phyloP scores from a whole-genome alignment of 495 filamentous ascomycete species.

The Annulohypoxylon moriforme region DNA sequence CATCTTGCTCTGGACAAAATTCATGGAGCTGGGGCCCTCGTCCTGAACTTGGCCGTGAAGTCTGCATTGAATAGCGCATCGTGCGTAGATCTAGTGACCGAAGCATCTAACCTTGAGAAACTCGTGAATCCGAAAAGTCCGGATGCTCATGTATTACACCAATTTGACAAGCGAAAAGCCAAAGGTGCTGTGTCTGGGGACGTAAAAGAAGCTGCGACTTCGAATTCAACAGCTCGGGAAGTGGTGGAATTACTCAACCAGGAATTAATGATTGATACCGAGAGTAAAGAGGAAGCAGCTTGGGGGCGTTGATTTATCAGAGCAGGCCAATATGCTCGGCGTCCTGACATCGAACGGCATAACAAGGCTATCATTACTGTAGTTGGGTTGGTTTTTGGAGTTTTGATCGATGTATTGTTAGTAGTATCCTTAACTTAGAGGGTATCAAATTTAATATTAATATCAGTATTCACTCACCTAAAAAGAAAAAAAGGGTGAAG shows the following conservation, averaged over 20 bases:
- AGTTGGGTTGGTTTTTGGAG: not conserved
- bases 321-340: not conserved
- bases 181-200: not conserved
- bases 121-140: conserved; percentile 37
- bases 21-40: conserved; percentile 26
- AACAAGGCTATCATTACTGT: not conserved
- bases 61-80: conserved; percentile 31
- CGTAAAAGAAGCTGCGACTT: not conserved
- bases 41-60: conserved; percentile 32
- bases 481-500: conserved; percentile 60
- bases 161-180: conserved; percentile 28
- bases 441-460: not conserved
- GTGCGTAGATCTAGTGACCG: conserved; percentile 42
- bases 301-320: not conserved
- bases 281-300: not conserved
- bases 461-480: conserved; percentile 66
- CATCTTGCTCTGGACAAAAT: conserved; percentile 40
- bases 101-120: conserved; percentile 43
- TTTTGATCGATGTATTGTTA: conserved; percentile 44
- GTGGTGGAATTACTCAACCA: not conserved
- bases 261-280: not conserved
- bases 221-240: not conserved
- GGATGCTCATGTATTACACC: conserved; percentile 31
- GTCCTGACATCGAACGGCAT: not conserved
- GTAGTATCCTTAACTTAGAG: conserved; percentile 52